These are phyloP conservation scores for Colletotrichum sp. DNA, from an alignment of 2,329 filamentous ascomycete genomes.

Conservation along the genomic window DNA sequence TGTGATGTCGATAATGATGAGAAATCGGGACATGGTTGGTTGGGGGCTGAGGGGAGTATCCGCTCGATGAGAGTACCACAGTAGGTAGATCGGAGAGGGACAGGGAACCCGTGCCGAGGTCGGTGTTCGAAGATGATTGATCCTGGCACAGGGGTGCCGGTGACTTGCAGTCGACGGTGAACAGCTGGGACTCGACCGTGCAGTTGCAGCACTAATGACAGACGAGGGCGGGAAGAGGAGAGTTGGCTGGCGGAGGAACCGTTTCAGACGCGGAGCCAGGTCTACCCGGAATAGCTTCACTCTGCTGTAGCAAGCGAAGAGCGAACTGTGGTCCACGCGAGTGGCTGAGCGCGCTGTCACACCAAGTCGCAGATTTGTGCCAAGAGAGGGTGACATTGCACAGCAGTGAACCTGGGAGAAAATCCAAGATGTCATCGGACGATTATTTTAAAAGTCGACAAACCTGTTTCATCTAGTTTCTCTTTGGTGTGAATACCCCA, in stretches of 20 bases:
- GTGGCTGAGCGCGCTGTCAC: slow-evolving; percentile 6
- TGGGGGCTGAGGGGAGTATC: neutral
- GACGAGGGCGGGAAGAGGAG: neutral
- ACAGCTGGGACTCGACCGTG: neutral
- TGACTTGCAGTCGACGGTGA: neutral
- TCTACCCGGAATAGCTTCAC: neutral
- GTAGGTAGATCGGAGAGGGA: neutral
- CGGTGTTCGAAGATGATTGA: neutral
- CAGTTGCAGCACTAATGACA: neutral
- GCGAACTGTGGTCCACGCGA: neutral
- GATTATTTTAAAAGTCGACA: slow-evolving; percentile 5
- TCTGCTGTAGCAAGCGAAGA: neutral
- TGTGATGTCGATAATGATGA: neutral
- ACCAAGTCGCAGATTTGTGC: slow-evolving; percentile 17
- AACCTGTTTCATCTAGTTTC: slow-evolving; percentile 7
- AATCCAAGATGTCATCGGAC: neutral
- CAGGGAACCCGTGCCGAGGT: neutral
- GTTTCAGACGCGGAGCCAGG: slow-evolving; percentile 8
- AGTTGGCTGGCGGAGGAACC: neutral
- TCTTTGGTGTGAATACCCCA: neutral
- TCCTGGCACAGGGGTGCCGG: neutral
- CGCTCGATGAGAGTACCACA: neutral
- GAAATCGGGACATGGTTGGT: neutral
- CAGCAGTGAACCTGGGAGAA: neutral
- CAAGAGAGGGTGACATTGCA: neutral